Conservation (phyloP, 805 yeast species). For the Spathaspora boniae region DNA sequence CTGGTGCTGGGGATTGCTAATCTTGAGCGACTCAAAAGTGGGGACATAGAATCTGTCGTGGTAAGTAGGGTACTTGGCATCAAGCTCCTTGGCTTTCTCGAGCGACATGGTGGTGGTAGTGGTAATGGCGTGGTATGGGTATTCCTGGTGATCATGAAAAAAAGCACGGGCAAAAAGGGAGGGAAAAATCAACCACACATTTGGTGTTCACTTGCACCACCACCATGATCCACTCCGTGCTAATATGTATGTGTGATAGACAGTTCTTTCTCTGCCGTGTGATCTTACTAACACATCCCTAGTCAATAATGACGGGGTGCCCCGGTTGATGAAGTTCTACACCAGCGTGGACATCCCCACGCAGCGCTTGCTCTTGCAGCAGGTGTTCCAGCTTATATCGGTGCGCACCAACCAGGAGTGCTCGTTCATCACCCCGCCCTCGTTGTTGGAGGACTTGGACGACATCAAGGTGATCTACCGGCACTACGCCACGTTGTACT, state of each 20-base stretch:
- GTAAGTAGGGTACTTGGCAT: slow-evolving; percentile 34
- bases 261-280: background rate
- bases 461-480: slow-evolving; percentile 88
- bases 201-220: background rate
- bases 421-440: slow-evolving; percentile 87
- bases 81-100: slow-evolving; percentile 29
- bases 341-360: slow-evolving; percentile 85
- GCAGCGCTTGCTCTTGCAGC: slow-evolving; percentile 75
- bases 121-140: no score
- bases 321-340: slow-evolving; percentile 86
- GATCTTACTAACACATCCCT: slow-evolving; percentile 19
- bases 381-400: slow-evolving; percentile 74
- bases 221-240: slow-evolving; percentile 78
- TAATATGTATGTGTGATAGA: slow-evolving; percentile 57
- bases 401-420: slow-evolving; percentile 74
- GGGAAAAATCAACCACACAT: background rate
- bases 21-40: slow-evolving; percentile 59
- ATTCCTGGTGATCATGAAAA: no score
- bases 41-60: slow-evolving; percentile 59
- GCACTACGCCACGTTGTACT: slow-evolving; percentile 93
- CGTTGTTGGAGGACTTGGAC: slow-evolving; percentile 63
- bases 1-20: slow-evolving; percentile 18
- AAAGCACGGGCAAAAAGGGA: background rate
- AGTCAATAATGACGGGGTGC: slow-evolving; percentile 89
- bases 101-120: slow-evolving; percentile 11